A percentile compares a stretch with the other conserved stretches of the same genome.
These are phyloP conservation scores for Silybum marianum DNA, from an alignment of 129 eudicot species.

Conservation along the genomic window DNA sequence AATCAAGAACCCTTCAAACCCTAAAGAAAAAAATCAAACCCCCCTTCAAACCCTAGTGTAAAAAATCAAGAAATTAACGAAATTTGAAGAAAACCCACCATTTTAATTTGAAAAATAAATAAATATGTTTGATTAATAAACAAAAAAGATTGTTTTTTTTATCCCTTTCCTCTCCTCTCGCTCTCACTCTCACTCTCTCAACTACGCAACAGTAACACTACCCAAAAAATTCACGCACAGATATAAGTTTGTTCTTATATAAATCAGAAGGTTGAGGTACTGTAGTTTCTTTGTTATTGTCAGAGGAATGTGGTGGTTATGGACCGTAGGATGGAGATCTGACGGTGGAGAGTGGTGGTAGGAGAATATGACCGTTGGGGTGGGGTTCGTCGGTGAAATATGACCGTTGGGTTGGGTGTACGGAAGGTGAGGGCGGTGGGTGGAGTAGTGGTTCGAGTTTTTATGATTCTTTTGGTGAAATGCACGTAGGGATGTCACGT, in stretches of 20 bases:
- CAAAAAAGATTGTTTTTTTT: slow-evolving; percentile 8
- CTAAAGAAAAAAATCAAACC: slow-evolving; percentile 7
- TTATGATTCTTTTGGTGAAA: slow-evolving; percentile 6
- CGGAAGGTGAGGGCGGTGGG: slow-evolving; percentile 28
- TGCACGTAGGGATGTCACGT: slow-evolving; percentile 55
- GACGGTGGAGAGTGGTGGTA: slow-evolving; percentile 49
- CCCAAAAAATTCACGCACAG: slow-evolving; percentile 47
- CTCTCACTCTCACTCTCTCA: slow-evolving; percentile 26
- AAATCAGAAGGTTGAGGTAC: slow-evolving; percentile 17
- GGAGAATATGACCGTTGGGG: slow-evolving; percentile 77
- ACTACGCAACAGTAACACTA: slow-evolving; percentile 43
- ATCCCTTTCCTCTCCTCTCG: slow-evolving; percentile 27
- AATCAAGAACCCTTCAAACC: slow-evolving; percentile 18
- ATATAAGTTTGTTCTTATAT: slow-evolving; percentile 47
- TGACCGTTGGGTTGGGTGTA: slow-evolving; percentile 58
- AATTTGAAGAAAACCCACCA: slow-evolving; percentile 33
- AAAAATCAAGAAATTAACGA: slow-evolving; percentile 22
- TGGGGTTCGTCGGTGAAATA: slow-evolving; percentile 41
- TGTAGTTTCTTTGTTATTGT: slow-evolving; percentile 15
- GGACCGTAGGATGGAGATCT: slow-evolving; percentile 64
- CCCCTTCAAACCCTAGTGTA: slow-evolving; percentile 8
- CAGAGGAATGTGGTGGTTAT: slow-evolving; percentile 21
- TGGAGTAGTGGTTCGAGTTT: slow-evolving; percentile 28
- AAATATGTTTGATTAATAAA: neutral
- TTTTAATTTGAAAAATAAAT: neutral